Conservation (phyloP, 352 stramenopile species). For the Nothophytophthora sp. region DNA sequence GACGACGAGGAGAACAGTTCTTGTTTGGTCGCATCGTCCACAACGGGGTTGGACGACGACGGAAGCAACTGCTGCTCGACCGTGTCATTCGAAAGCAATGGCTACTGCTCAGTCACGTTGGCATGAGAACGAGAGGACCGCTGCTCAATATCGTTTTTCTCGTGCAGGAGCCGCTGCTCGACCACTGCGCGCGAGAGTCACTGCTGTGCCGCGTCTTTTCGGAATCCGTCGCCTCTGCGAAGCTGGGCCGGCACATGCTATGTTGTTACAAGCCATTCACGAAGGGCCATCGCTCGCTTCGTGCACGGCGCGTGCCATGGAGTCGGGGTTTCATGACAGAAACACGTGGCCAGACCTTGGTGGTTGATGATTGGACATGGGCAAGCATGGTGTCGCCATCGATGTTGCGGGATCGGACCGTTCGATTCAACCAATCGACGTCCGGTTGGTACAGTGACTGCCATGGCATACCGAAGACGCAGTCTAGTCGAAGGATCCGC, state of each 20-base stretch:
- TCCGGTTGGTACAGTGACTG: too few relatives aligned
- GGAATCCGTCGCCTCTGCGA: not conserved
- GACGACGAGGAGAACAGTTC: too few relatives aligned
- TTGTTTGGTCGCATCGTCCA: not conserved
- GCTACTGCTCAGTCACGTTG: too few relatives aligned
- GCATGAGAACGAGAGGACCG: slow-evolving; percentile 1
- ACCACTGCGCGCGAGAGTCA: too few relatives aligned
- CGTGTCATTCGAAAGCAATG: too few relatives aligned
- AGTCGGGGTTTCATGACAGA: slow-evolving; percentile 15
- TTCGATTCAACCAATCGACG: too few relatives aligned
- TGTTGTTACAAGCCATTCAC: slow-evolving; percentile 1
- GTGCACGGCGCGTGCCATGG: not conserved
- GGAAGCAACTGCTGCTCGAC: not conserved
- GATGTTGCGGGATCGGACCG: too few relatives aligned
- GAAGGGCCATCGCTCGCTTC: slow-evolving; percentile 21
- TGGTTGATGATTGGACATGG: slow-evolving; percentile 2
- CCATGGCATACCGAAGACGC: too few relatives aligned
- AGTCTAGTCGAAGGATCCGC: too few relatives aligned
- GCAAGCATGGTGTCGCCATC: too few relatives aligned
- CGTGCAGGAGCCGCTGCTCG: slow-evolving; percentile 11
- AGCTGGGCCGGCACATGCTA: slow-evolving; percentile 7
- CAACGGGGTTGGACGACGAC: not conserved
- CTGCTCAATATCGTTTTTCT: slow-evolving; percentile 4
- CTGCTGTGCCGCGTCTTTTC: not conserved
- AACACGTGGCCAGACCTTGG: slow-evolving; percentile 1